A percentile compares a stretch with the other conserved stretches of the same genome.
These are phyloP conservation scores for Pseudonitzschia pungens DNA, from an alignment of 108 stramenopile genomes.

Conservation along the genomic window DNA sequence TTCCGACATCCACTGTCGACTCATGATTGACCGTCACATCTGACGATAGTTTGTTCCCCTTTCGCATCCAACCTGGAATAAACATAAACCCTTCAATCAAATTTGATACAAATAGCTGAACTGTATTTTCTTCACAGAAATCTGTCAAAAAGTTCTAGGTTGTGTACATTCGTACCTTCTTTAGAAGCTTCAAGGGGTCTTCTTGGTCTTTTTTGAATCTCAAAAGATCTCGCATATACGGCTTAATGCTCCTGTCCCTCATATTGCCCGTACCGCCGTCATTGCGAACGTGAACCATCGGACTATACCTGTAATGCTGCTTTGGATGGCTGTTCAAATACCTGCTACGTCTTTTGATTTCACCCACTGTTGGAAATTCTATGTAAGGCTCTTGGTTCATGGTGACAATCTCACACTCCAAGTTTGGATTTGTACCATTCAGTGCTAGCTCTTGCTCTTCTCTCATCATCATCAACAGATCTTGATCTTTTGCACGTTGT, in stretches of 20 bases:
- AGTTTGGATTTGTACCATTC: background rate
- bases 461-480: constrained; percentile 6
- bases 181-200: background rate
- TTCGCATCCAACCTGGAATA: too few relatives aligned
- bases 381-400: constrained; percentile 20
- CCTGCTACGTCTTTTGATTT: background rate
- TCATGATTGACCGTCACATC: too few relatives aligned
- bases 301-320: background rate
- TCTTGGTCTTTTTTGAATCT: constrained; percentile 4
- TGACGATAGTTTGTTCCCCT: too few relatives aligned
- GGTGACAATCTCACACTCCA: constrained; percentile 14
- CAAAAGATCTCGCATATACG: constrained; percentile 1
- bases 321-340: background rate
- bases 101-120: too few relatives aligned
- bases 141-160: background rate
- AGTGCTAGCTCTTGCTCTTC: background rate
- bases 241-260: background rate
- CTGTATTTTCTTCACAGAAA: too few relatives aligned
- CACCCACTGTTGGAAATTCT: constrained; percentile 13
- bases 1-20: too few relatives aligned
- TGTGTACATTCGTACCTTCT: constrained; percentile 4
- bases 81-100: too few relatives aligned
- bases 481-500: constrained; percentile 4
- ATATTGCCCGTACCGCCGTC: constrained; percentile 11
- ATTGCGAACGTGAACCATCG: constrained; percentile 16